Conservation (phyloP, 805 yeast genomes). For the Diddensiella transvaalensis region DNA sequence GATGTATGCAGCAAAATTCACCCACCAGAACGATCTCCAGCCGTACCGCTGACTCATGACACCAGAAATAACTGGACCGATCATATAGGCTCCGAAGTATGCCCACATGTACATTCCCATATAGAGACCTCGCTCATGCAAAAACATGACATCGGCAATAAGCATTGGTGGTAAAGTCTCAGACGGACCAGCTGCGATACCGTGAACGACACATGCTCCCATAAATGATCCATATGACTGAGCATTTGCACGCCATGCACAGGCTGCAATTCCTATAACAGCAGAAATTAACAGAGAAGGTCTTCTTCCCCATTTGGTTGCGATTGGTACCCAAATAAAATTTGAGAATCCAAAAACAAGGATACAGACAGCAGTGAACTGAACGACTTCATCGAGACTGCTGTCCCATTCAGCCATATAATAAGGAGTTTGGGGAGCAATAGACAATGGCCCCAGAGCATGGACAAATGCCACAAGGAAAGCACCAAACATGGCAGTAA, state of each 20-base stretch:
- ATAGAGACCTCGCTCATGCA: constrained; percentile 43
- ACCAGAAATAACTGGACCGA: constrained; percentile 14
- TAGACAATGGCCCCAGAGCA: constrained; percentile 12
- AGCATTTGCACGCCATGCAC: constrained; percentile 41
- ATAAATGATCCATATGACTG: constrained; percentile 37
- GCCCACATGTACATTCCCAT: constrained; percentile 43
- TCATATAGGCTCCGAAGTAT: constrained; percentile 34
- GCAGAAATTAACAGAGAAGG: constrained; percentile 30
- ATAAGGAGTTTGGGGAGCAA: constrained; percentile 14
- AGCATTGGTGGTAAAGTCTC: constrained; percentile 50
- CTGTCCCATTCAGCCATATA: constrained; percentile 10
- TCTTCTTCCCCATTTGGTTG: constrained; percentile 11
- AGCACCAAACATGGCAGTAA: constrained; percentile 7
- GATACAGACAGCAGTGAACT: constrained; percentile 42
- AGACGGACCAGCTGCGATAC: constrained; percentile 47
- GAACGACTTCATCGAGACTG: constrained; percentile 4
- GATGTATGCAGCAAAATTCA: constrained; percentile 7
- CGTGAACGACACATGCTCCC: constrained; percentile 46
- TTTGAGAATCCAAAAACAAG: constrained; percentile 53
- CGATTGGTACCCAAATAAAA: constrained; percentile 45
- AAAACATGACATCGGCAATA: constrained; percentile 43
- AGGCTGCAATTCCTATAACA: constrained; percentile 41
- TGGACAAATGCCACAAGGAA: constrained; percentile 7
- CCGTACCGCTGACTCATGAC: constrained; percentile 12
- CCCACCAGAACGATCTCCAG: constrained; percentile 16